Evolutionary conservation across 768 basidiomycete genomes (phyloP), one percentile per base, ranked within the genome.

Genomic region (Russula abietina): DNA sequence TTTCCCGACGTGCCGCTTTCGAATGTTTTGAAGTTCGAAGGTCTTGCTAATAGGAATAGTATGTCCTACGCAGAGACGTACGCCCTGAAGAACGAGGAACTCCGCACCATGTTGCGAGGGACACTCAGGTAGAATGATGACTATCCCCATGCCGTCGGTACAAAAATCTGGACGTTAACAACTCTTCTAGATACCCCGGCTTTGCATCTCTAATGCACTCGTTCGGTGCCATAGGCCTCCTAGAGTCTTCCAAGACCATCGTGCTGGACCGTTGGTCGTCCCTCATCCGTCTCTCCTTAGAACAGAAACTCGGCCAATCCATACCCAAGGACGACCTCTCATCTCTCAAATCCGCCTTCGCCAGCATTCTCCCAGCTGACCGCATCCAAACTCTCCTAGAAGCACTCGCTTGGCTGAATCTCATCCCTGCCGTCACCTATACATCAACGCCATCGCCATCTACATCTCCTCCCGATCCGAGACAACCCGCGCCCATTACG

Each of bases 21-120:
- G 19, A 73, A 78, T 12, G 80, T 83, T 2, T 77, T 91, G 48
- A 77, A 75, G 52, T 74, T 96, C 17, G 93, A 98, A 69, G 94
- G 94, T 0, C 73, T 96, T 1, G 85, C 95, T 24, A 98, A 98
- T 72, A 77, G 93, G 32, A 82, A 95, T 70, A 91, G 89, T 67
- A 69, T 94, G 8, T 74, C 79, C 0, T 97, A 98, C 69, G 79
- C 79, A 0, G 73, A 78, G 6, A 80, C 81, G 3, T 97, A 97
- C 72, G 76, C 78, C 0, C 75, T 93, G 3, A 78, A 77, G 6
- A 69, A 76, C 0, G 72, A 71, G 43, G 51, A 60, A 7, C 67
- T 89, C 60, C 77, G 81, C 55, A 88, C 91, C 1, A 75, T 95
- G 55, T 73, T 97, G 68, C 80, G 95, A 38, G 95, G 95, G 5